These are phyloP conservation scores for Penicillium sp. DNA, from an alignment of 2,329 filamentous ascomycete species.

Conservation along the genomic window DNA sequence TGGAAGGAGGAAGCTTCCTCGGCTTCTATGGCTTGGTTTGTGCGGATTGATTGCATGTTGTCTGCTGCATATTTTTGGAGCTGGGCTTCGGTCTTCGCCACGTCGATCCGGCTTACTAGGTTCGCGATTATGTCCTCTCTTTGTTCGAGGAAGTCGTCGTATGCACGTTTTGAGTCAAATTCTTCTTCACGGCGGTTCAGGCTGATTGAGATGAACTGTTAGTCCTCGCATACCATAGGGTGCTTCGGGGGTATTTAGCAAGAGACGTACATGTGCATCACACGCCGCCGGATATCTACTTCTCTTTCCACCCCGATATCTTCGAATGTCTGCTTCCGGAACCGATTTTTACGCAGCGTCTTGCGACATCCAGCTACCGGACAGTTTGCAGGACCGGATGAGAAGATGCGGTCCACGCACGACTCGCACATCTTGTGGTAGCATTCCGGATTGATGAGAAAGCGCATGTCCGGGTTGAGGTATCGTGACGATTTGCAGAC, in stretches of 20 bases:
- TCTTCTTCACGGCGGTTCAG: conserved; percentile 91
- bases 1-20: conserved; percentile 50
- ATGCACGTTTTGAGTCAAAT: conserved; percentile 79
- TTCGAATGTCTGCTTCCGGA: conserved; percentile 84
- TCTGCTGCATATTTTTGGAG: conserved; percentile 71
- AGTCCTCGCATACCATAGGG: neutral
- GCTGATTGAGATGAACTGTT: conserved; percentile 46
- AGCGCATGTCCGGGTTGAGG: conserved; percentile 89
- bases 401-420: conserved; percentile 93
- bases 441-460: conserved; percentile 96
- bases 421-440: conserved; percentile 99
- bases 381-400: conserved; percentile 85
- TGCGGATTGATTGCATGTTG: conserved; percentile 61
- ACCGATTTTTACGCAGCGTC: conserved; percentile 80
- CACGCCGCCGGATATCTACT: conserved; percentile 82
- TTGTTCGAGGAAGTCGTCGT: conserved; percentile 92
- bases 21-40: conserved; percentile 51
- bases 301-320: conserved; percentile 87
- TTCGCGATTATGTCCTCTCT: conserved; percentile 91
- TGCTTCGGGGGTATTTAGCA: neutral
- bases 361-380: conserved; percentile 85
- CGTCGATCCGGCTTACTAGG: conserved; percentile 70
- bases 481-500: conserved; percentile 97
- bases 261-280: conserved; percentile 57
- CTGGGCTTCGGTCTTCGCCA: conserved; percentile 60